These are phyloP conservation scores for Apiospora arundinis DNA, from an alignment of 2,329 filamentous ascomycete genomes.

Conservation along the genomic window DNA sequence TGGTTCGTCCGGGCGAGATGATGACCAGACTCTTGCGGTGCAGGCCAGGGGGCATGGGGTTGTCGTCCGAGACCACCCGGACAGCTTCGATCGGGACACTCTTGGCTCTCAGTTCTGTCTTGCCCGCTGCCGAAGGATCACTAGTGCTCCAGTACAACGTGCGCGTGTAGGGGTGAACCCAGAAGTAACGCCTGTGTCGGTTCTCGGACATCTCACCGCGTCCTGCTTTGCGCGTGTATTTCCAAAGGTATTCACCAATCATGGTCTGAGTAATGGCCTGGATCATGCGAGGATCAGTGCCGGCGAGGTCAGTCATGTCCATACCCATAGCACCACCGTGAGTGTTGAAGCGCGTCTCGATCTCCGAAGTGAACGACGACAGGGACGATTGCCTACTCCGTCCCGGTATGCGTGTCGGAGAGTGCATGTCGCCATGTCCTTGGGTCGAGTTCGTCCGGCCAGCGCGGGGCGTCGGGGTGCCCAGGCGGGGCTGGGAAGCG, in stretches of 20 bases:
- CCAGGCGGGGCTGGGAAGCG: constrained; percentile 37
- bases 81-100: constrained; percentile 94
- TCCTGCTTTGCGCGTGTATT: constrained; percentile 96
- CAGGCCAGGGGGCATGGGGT: constrained; percentile 91
- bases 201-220: constrained; percentile 87
- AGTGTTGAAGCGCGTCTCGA: constrained; percentile 92
- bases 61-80: constrained; percentile 90
- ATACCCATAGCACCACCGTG: constrained; percentile 66
- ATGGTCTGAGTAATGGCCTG: constrained; percentile 99
- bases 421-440: constrained; percentile 54
- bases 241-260: constrained; percentile 99
- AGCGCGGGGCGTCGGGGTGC: constrained; percentile 64
- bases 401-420: constrained; percentile 50
- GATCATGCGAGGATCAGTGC: constrained; percentile 96
- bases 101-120: constrained; percentile 78
- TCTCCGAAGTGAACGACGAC: constrained; percentile 93
- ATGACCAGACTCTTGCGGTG: constrained; percentile 94
- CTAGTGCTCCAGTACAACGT: constrained; percentile 96
- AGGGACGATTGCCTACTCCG: constrained; percentile 78
- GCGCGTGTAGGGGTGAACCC: constrained; percentile 97
- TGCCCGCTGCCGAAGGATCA: constrained; percentile 82
- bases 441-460: constrained; percentile 54
- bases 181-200: constrained; percentile 94
- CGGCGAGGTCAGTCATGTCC: constrained; percentile 61
- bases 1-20: constrained; percentile 82